These are phyloP conservation scores for Fraxinus albicans DNA, from an alignment of 305 asterid species.

Conservation along the genomic window DNA sequence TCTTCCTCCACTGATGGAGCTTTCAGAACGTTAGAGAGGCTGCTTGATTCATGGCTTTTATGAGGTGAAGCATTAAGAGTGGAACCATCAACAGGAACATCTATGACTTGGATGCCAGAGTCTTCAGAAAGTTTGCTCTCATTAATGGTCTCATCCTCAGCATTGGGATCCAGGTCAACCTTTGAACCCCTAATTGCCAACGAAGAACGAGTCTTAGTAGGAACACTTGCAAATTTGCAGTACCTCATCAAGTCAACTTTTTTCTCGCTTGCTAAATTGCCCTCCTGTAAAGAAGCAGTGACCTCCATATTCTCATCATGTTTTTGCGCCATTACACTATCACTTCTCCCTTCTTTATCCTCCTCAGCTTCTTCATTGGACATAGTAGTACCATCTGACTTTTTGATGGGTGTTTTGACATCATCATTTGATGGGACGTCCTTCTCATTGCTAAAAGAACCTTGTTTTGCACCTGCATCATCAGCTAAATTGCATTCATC, in stretches of 20 bases:
- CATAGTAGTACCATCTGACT: constrained; percentile 34
- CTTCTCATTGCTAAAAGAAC: constrained; percentile 31
- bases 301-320: constrained; percentile 34
- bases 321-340: constrained; percentile 33
- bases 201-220: constrained; percentile 62
- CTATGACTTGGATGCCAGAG: constrained; percentile 38
- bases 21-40: constrained; percentile 31
- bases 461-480: constrained; percentile 40
- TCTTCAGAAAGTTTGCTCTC: constrained; percentile 42
- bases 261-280: constrained; percentile 31
- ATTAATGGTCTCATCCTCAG: constrained; percentile 34
- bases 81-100: constrained; percentile 42
- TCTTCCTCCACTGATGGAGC: constrained; percentile 36
- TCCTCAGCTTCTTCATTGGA: constrained; percentile 28
- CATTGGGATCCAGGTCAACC: constrained; percentile 33
- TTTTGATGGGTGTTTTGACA: constrained; percentile 32
- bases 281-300: constrained; percentile 31
- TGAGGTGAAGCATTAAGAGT: constrained; percentile 40
- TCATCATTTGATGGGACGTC: constrained; percentile 33
- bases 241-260: constrained; percentile 54
- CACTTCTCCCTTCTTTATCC: constrained; percentile 29
- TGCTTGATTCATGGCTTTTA: constrained; percentile 33
- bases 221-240: constrained; percentile 58
- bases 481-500: constrained; percentile 41
- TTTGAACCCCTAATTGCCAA: constrained; percentile 34